Base-by-base conservation (phyloP, 495 filamentous ascomycete species). In the Annulohypoxylon maeteangense region DNA sequence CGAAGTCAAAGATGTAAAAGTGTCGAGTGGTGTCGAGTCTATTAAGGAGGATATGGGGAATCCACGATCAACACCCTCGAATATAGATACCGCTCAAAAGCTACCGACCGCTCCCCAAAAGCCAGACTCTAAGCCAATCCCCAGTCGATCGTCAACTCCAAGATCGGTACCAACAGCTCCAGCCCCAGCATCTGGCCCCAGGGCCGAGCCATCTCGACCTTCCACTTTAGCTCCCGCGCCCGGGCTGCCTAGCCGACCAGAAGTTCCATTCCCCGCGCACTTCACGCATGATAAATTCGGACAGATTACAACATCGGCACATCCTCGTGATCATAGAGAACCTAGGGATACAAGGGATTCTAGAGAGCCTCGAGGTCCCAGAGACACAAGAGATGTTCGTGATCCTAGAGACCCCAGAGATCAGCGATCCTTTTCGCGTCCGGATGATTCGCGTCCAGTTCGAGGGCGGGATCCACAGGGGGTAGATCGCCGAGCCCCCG, bases 1-100 rank as follows among this genome's bases (percentile, higher is more conserved):
- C 23, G 92, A 94, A 72, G 91, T 93, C 32, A 89, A 91, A 71
- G 90, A 93, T 78, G 84, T 83, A 11, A 90, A 87, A 69, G 62
- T 55, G 51, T 57, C 63, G 54, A 12, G 27, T 31, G 48, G 65
- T 25, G 34, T 40, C 12, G 74, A 72, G 40, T 34, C 65, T 62
- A 4, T 25, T 14, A 40, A 66, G 56, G 70, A 62, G 32, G 72
- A 70, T 27, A 8, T 40, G 10, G 53, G 44, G 11, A n/a, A 61
- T n/a, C 20, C 63, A 20, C 60, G 53, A 29, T 60, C 64, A 32
- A 42, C 51, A 22, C 55, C 55, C 6, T 40, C 71, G 12, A 62
- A 50, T 22, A 71, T 22, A 23, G 68, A 72, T 61, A 16, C 36
- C 18, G 44, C 40, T 34, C 67, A 62, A 25, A 72, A 66, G 48